Conservation (phyloP, 2,329 filamentous ascomycete species). For the Orbilia blumenaviensis region DNA sequence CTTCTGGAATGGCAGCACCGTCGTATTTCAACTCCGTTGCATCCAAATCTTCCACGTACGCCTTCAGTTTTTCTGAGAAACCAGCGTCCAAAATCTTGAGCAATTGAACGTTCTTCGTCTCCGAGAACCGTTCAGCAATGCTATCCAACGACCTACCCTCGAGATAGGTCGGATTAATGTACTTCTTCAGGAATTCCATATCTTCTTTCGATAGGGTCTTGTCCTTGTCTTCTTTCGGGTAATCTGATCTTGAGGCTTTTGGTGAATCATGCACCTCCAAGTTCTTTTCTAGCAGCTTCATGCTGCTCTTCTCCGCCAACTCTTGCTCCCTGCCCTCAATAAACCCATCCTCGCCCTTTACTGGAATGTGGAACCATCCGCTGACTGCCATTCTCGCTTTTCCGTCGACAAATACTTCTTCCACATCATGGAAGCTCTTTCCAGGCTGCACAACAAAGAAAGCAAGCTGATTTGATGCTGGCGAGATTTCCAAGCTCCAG, state of each 20-base stretch:
- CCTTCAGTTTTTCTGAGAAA: conserved; percentile 76
- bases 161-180: conserved; percentile 87
- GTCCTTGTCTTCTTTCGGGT: conserved; percentile 63
- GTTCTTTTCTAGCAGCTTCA: conserved; percentile 91
- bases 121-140: conserved; percentile 79
- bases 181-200: conserved; percentile 88
- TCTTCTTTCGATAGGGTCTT: conserved; percentile 78
- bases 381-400: conserved; percentile 96
- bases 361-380: conserved; percentile 98
- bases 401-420: conserved; percentile 89
- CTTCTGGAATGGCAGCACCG: conserved; percentile 55
- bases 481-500: conserved; percentile 82
- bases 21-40: conserved; percentile 59
- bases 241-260: conserved; percentile 58
- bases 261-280: conserved; percentile 89
- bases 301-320: conserved; percentile 85
- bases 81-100: conserved; percentile 79
- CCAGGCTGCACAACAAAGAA: conserved; percentile 98
- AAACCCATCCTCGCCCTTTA: conserved; percentile 90
- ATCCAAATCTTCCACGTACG: conserved; percentile 75
- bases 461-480: conserved; percentile 95
- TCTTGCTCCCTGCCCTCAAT: conserved; percentile 87
- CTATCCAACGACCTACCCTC: conserved; percentile 90
- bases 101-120: conserved; percentile 84
- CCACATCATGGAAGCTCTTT: conserved; percentile 98